phyloP scores from a whole-genome alignment of 192 early-diverging fungal genomes.

The Piromyces finnis region DNA sequence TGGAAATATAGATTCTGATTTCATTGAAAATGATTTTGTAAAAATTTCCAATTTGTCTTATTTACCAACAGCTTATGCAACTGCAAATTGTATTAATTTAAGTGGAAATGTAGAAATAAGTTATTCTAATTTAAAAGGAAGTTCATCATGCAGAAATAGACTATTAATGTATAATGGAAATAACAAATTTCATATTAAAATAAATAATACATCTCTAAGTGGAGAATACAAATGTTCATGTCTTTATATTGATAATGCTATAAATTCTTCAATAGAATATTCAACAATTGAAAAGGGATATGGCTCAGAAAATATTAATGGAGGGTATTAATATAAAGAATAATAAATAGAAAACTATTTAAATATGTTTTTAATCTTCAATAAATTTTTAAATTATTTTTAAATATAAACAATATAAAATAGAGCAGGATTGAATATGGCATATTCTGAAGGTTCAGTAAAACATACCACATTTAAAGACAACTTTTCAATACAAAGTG shows the following conservation, averaged over 20 bases:
- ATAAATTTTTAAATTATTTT: too few species aligned
- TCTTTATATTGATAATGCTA: background rate
- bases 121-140: background rate
- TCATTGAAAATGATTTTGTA: background rate
- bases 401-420: too few species aligned
- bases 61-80: background rate
- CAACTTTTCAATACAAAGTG: too few species aligned
- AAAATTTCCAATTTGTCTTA: background rate
- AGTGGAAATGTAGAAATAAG: background rate
- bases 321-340: background rate
- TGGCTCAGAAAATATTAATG: background rate
- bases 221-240: background rate
- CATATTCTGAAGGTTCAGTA: too few species aligned
- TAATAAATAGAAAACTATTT: too few species aligned
- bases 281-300: background rate
- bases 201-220: background rate
- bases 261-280: background rate
- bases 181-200: background rate
- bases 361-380: too few species aligned
- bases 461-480: too few species aligned
- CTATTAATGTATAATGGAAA: background rate
- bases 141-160: background rate
- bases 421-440: too few species aligned
- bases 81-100: background rate
- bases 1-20: background rate